Evolutionary conservation across 805 yeast genomes (phyloP), one percentile per base, ranked within the genome.

Genomic region (Schizosaccharomyces osmophilus): DNA sequence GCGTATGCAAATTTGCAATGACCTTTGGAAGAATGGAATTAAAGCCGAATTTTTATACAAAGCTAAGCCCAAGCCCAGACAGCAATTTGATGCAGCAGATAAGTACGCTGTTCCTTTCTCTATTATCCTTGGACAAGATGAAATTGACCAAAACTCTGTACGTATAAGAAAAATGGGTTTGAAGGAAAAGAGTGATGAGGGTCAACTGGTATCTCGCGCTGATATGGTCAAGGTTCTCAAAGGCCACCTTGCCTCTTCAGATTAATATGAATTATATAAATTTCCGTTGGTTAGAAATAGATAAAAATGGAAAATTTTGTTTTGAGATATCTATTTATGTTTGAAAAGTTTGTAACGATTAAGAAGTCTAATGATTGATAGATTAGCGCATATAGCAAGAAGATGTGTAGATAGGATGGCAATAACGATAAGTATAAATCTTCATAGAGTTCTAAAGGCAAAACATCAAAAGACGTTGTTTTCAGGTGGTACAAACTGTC

Each of bases 61-160:
- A 73, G 79, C 87, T 62, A 93, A 93, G 76, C 95, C 94, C 62
- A 93, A 93, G 72, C 85, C 88, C 63, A 84, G 95, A 72, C 93
- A 90, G 73, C 98, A 93, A 74, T 93, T 93, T 65, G 97, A 90
- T 68, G 95, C 96, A 60, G 97, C 98, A 55, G 98, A 93, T 68
- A 89, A 87, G 73, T 76, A 87, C 1, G 97, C 96, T 29, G 87
- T 95, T 67, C 83, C 88, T 63, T 67, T 88, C 57, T 95, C 93
- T 13, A 95, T 93, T 55, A 93, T 93, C 66, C 76, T 93, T 62
- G 98, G 98, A 68, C 94, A 90, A 71, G 97, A 93, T 71, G 98
- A 93, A 73, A 88, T 74, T 68, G 79, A 82, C 22, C 81, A 79
- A 65, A 95, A 95, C 24, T 78, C 83, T 64, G 77, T 89, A 63